Conservation (phyloP, 495 filamentous ascomycete species). For the Aspergillus sclerotioniger region DNA sequence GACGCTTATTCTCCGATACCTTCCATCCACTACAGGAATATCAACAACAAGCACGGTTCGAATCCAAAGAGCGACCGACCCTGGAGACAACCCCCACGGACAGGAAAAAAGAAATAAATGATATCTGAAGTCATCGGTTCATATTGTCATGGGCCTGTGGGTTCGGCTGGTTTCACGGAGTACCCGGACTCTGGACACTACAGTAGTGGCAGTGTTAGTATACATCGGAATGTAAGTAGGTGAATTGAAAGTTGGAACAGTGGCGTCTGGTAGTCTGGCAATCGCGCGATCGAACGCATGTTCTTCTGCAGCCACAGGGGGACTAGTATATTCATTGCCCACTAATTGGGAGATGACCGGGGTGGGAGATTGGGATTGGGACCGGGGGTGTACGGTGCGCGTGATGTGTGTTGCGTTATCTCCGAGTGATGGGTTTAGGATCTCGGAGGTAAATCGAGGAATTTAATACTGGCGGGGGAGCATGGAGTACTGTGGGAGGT, state of each 20-base stretch:
- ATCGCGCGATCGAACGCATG: slow-evolving; percentile 10
- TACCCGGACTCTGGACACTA: too few species aligned
- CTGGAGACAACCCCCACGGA: not conserved
- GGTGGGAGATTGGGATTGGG: not conserved
- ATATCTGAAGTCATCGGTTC: not conserved
- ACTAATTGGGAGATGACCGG: not conserved
- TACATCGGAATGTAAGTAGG: slow-evolving; percentile 3
- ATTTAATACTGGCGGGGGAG: too few species aligned
- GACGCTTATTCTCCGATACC: not conserved
- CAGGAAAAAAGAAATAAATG: slow-evolving; percentile 2
- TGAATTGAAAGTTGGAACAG: not conserved
- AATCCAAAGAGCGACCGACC: not conserved
- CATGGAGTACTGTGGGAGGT: too few species aligned
- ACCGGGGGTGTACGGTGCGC: not conserved
- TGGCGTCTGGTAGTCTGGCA: slow-evolving; percentile 5
- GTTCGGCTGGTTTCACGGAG: not conserved
- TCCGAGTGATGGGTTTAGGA: not conserved
- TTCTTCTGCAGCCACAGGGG: slow-evolving; percentile 10
- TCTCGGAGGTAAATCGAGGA: not conserved
- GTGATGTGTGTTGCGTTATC: not conserved
- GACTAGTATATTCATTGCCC: not conserved
- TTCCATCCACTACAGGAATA: not conserved
- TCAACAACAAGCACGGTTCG: not conserved
- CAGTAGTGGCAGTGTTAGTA: too few species aligned
- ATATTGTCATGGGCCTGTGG: not conserved